Base-by-base conservation (phyloP, 768 basidiomycete species). In the Hypholoma fasciculare region DNA sequence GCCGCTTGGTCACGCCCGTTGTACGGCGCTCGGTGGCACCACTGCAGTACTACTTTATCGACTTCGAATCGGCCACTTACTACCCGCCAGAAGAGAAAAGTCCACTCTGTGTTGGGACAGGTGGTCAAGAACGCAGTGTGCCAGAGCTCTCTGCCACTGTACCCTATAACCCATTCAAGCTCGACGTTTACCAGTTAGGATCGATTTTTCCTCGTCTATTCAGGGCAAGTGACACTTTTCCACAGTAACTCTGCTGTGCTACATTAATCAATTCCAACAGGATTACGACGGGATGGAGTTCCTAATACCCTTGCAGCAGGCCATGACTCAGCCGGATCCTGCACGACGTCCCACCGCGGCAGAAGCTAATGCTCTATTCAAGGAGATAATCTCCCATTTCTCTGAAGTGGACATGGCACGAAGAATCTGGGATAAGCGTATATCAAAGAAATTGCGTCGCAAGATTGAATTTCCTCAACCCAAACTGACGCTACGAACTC, bases 151-250 rank as follows among this genome's bases (percentile, higher is more conserved):
- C 61, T 7, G 43, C 46, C 5, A 47, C 47, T 14, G 48, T 60
- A 3, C 68, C 65, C 0, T 71, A 69, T 47, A 61, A 72, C 49
- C 67, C 71, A 1, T 74, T 71, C 57, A 65, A 64, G 14, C 54
- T 69, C 7, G 72, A 72, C 53, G 50, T 72, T 0, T 72, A 66
- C 44, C 66, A 69, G 42, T 39, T 73, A 3, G 69, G 72, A 9
- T 60, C 57, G 37, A 56, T 61, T 5, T 42, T 68, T 3, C 16
- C 26, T 12, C 17, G 13, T 3, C 34, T 62, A 14, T 36, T 52
- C 19, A 43, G 53, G 34, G 55, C 59, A 30, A 2, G 49, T 46
- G 20, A 13, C 40, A 5, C 1, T 26, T 4, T 48, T 7, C 47
- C 8, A 26, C 16, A 9, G 20, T 1, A 26, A 13, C 47, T 47